These are phyloP conservation scores for Pisolithus orientalis DNA, from an alignment of 768 basidiomycete species.

Conservation along the genomic window DNA sequence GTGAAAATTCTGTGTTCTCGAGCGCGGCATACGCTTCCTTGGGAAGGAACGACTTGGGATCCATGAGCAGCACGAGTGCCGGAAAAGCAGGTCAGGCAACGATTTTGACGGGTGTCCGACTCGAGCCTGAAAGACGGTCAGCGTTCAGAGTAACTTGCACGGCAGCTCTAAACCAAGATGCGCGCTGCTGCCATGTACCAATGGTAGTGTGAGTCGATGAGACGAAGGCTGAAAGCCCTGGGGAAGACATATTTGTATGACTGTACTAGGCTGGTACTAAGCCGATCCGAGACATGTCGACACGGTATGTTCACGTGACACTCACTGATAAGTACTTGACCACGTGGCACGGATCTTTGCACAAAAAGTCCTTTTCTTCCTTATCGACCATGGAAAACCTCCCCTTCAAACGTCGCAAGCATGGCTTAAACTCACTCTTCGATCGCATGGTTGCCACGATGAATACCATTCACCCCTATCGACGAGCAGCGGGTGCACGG, in stretches of 20 bases:
- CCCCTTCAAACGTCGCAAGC: slow-evolving; percentile 42
- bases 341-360: not conserved
- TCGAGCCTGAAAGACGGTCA: not conserved
- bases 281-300: no score
- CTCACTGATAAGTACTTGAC: not conserved
- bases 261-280: no score
- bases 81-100: not conserved
- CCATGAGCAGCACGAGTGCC: not conserved
- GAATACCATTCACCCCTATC: slow-evolving; percentile 30
- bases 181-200: no score
- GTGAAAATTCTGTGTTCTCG: not conserved
- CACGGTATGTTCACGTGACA: no score
- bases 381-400: slow-evolving; percentile 7
- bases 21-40: slow-evolving; percentile 1
- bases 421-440: slow-evolving; percentile 51
- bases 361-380: not conserved
- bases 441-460: slow-evolving; percentile 65
- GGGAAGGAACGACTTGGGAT: not conserved
- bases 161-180: no score
- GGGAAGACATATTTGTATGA: not conserved
- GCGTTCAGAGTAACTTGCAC: no score
- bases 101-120: not conserved
- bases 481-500: slow-evolving; percentile 12
- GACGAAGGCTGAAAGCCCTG: no score
- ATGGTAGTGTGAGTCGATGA: no score